Base-by-base conservation (phyloP, 129 eudicot genomes). In the Calendula officinalis region DNA sequence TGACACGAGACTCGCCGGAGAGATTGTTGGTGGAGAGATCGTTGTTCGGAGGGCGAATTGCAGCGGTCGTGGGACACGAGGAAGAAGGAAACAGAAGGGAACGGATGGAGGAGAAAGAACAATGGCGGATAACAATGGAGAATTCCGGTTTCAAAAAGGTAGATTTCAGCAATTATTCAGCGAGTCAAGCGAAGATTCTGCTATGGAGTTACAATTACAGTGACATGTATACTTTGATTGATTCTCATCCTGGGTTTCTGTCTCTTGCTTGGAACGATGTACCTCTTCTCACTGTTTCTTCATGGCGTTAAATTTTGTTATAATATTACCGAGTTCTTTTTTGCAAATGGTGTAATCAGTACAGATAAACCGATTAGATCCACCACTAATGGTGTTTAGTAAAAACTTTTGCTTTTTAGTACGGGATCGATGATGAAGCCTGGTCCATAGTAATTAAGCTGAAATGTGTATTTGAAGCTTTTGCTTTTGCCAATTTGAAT, bases 161-260 rank as follows among this genome's bases (percentile, higher is more conserved):
- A 1, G 38, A 42, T 3, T 76, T 81, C 10, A 94, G 99, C 67
- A 95, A 94, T 77, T 94, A 94, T 50, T 86, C 99, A 10, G 63
- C 60, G n/a, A 94, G 99, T 74, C 99, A 94, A 63, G 99, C 99
- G 0, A 81, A 80, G 60, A 77, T 88, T 30, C 71, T 94, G 35
- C 78, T 94, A 8, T 94, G 99, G 99, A 79, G 86, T 72, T 94
- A 89, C 46, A 86, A 86, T 68, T 82, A 94, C 58, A 88, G 99
- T 56, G 74, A 86, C 2, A 67, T 50, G 59, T 94, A 83, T 66
- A 64, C 62, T 34, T 51, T 94, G 49, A 55, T 88, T 41, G 85
- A 88, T 62, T 78, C 89, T n/a, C 56, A 81, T 56, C 77, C 87
- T 63, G 96, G 95, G 38, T 88, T 88, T 70, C 82, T 94, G 3